These are phyloP conservation scores for Aspergillus sp. DNA, from an alignment of 2,329 filamentous ascomycete species.

Conservation along the genomic window DNA sequence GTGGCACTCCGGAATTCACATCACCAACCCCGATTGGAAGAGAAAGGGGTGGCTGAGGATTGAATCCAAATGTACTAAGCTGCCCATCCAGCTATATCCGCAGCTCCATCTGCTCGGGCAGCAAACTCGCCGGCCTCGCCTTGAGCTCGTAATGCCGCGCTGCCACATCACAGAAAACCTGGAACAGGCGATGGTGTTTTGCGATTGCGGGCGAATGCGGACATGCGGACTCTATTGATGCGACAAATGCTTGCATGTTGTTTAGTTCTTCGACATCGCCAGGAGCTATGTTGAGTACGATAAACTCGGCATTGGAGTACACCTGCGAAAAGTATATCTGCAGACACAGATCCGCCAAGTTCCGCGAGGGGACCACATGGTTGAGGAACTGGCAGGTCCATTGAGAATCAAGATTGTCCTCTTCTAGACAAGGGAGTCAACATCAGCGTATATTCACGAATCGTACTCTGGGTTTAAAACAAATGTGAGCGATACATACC, in stretches of 20 bases:
- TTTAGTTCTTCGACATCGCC: slow-evolving; percentile 18
- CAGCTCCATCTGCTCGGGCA: neutral
- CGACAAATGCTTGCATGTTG: slow-evolving; percentile 14
- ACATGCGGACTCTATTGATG: slow-evolving; percentile 12
- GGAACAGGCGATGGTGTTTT: slow-evolving; percentile 17
- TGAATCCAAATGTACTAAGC: neutral
- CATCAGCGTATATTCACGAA: neutral
- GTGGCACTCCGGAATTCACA: neutral
- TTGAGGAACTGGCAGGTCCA: neutral
- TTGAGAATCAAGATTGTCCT: neutral
- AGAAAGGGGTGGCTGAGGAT: neutral
- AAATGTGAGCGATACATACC: neutral
- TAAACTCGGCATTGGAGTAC: slow-evolving; percentile 17
- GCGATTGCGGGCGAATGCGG: slow-evolving; percentile 12
- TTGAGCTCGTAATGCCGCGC: slow-evolving; percentile 5
- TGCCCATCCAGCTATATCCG: neutral
- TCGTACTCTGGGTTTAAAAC: neutral
- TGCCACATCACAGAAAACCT: slow-evolving; percentile 13
- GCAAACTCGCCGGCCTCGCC: neutral
- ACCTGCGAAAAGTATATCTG: slow-evolving; percentile 19
- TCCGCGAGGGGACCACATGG: neutral
- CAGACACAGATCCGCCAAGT: slow-evolving; percentile 16
- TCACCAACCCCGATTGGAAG: neutral
- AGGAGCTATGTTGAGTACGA: slow-evolving; percentile 16
- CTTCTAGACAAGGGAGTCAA: neutral